These are phyloP conservation scores for Gnaphalium uliginosum DNA, from an alignment of 129 eudicot genomes.

Conservation along the genomic window DNA sequence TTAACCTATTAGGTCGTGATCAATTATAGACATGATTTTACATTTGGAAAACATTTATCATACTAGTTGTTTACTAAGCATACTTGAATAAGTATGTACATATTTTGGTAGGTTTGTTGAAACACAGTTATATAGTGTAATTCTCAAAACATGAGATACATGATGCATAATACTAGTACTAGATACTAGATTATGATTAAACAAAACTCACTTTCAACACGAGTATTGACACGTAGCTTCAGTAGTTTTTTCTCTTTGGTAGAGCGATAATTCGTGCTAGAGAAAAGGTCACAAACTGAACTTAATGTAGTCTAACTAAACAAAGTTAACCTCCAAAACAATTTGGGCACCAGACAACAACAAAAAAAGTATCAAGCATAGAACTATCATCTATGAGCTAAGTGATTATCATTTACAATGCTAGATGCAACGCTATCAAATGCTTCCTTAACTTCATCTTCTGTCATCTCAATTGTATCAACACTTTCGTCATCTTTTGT, in stretches of 20 bases:
- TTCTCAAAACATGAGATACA: no score
- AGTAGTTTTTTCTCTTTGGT: neutral
- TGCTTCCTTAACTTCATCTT: conserved; percentile 82
- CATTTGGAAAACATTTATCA: no score
- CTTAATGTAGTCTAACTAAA: neutral
- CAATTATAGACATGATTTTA: no score
- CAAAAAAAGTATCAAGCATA: conserved; percentile 13
- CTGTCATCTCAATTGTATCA: conserved; percentile 93
- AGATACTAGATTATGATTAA: no score
- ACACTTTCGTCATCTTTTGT: conserved; percentile 61
- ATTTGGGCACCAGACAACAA: conserved; percentile 2
- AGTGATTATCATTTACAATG: conserved; percentile 26
- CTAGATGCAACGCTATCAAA: conserved; percentile 50
- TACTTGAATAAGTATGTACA: no score
- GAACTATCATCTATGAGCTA: conserved; percentile 18
- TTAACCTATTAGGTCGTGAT: no score
- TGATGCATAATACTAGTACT: no score
- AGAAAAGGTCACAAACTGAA: neutral
- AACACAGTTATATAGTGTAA: no score
- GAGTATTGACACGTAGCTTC: neutral
- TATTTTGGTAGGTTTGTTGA: no score
- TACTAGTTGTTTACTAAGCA: no score
- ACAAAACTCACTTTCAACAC: no score
- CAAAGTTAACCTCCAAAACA: neutral
- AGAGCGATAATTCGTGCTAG: neutral